Conservation (phyloP, 805 yeast species). For the Starmerella bombi region DNA sequence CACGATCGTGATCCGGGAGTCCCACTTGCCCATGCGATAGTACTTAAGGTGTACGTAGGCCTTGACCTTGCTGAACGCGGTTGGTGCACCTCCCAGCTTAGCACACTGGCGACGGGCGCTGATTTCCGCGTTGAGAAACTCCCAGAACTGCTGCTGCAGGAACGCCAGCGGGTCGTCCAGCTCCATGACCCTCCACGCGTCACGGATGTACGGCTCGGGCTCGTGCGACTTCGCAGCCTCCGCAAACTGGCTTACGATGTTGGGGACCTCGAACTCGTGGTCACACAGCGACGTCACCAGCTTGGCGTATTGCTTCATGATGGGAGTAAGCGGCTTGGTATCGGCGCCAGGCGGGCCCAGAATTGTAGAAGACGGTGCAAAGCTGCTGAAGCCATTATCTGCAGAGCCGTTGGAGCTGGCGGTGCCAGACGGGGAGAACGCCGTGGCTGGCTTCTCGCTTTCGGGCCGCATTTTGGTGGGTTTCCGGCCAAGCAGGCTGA, state of each 20-base stretch:
- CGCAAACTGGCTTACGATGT: conserved; percentile 6
- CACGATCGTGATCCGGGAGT: conserved; percentile 44
- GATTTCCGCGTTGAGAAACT: conserved; percentile 54
- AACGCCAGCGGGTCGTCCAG: conserved; percentile 24
- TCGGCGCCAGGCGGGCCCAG: conserved; percentile 10
- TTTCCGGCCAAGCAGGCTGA: conserved; percentile 49
- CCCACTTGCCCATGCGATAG: conserved; percentile 35
- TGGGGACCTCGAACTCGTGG: conserved; percentile 10
- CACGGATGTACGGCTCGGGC: conserved; percentile 6
- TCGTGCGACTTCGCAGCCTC: conserved; percentile 1
- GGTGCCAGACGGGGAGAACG: background rate
- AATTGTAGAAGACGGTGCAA: no score
- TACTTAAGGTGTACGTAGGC: conserved; percentile 43
- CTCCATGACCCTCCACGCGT: conserved; percentile 18
- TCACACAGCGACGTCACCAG: conserved; percentile 12
- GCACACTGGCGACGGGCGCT: conserved; percentile 37
- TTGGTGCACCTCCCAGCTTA: conserved; percentile 52
- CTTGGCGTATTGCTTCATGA: conserved; percentile 14
- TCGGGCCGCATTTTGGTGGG: conserved; percentile 45
- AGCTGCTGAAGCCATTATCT: no score
- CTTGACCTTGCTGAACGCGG: conserved; percentile 56
- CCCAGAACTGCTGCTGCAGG: conserved; percentile 66
- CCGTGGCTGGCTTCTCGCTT: background rate
- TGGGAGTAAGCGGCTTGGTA: conserved; percentile 9
- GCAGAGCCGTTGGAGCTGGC: background rate